phyloP scores from a whole-genome alignment of 2,329 filamentous ascomycete species.

The Harringtonia lauricola region DNA sequence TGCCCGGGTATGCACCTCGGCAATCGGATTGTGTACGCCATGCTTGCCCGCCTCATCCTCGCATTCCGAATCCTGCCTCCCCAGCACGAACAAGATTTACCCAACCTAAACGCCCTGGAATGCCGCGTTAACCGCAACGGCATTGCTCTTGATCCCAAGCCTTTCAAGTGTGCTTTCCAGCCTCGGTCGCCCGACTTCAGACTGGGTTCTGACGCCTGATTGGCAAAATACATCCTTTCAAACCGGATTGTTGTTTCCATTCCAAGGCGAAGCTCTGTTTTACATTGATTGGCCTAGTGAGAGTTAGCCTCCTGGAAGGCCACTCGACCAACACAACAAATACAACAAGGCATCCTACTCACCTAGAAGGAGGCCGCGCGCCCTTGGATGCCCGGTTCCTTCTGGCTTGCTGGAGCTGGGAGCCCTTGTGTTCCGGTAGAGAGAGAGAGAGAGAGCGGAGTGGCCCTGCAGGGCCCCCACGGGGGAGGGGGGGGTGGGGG shows the following conservation, averaged over 20 bases:
- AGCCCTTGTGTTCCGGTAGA: no score
- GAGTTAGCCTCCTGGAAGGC: no score
- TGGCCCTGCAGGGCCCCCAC: no score
- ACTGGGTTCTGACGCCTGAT: background rate
- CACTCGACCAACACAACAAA: no score
- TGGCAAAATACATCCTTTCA: background rate
- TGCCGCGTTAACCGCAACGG: background rate
- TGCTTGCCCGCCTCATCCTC: constrained; percentile 46
- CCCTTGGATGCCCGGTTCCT: no score
- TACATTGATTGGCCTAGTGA: background rate
- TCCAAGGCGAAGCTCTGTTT: background rate
- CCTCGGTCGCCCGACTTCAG: background rate
- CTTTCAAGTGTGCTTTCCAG: background rate
- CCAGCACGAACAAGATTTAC: background rate
- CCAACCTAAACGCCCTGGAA: background rate
- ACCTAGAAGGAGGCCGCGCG: no score
- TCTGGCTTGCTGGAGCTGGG: no score
- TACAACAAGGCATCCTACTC: no score
- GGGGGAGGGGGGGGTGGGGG: no score
- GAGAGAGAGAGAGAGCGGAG: no score
- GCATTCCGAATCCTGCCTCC: constrained; percentile 53
- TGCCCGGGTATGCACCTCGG: constrained; percentile 52
- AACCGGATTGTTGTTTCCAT: background rate
- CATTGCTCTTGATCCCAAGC: background rate
- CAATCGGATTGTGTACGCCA: constrained; percentile 51